Base-by-base conservation (phyloP, 371 early-diverging fungal genomes). In the Saksenaea oblongispora region DNA sequence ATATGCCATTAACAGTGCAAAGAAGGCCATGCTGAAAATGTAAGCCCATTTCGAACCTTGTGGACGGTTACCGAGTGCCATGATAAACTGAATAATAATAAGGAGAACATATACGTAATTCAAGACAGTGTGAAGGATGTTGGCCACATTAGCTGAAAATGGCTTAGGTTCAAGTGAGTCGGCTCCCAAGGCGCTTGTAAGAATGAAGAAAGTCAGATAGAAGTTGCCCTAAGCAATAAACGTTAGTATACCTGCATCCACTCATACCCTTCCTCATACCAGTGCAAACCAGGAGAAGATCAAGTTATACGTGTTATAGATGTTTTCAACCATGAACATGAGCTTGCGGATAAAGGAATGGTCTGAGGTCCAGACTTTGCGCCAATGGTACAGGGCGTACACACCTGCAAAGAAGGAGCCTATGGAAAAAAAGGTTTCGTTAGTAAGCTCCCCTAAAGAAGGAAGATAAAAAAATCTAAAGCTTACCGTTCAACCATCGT, bases 351-450 rank as follows among this genome's bases (percentile, higher is more conserved):
- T 62, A 55, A 85, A 67, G 57, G 77, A 79, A 70, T 93, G 93
- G 35, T 85, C 82, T 1, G 91, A 87, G 31, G 88, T 70, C 75
- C 88, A 87, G 65, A 97, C 88, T 60, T 89, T 83, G 55, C 80
- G 79, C 82, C 88, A 94, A 70, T 96, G 90, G 13, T 80, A 84
- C 39, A 93, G 62, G 4, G 95, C 89, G 71, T 96, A 94, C 42
- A 96, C 84, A 17, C 89, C 89, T 3, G 97, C 97, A 86, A 97
- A 97, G 86, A 94, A 94, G 4, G 94, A 93, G 22, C 97, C 97
- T 63, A 41, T 17, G 44, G 10, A 26, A 17, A 26, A 22, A 41
- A 35, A 54, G 28, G 26, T 1, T 11, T 54, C 26, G 34, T 41
- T 44, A n/a, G 39, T 51, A 3, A 18, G 11, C 1, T 8, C 34